Conservation (phyloP, 345 rosid genomes). For the Lepidium didymum region DNA sequence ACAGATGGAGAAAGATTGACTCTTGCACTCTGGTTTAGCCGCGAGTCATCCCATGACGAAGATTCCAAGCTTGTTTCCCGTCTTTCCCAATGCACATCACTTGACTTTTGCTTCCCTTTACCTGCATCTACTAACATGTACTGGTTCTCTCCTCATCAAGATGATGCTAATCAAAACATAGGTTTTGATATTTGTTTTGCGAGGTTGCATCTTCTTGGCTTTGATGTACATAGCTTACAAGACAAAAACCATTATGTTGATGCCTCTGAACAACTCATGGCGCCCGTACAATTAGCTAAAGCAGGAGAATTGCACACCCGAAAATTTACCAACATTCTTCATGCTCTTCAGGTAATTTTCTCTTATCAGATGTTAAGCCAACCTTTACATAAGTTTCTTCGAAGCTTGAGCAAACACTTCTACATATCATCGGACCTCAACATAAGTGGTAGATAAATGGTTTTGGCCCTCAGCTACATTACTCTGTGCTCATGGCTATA, state of each 20-base stretch:
- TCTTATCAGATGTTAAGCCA: background rate
- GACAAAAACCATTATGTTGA: conserved; percentile 26
- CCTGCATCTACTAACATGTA: conserved; percentile 82
- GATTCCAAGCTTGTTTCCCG: conserved; percentile 70
- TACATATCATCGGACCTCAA: background rate
- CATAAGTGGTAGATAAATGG: background rate
- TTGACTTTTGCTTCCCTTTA: conserved; percentile 31
- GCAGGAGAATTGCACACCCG: conserved; percentile 36
- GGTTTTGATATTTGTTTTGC: conserved; percentile 70
- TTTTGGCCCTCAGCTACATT: background rate
- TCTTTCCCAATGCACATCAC: conserved; percentile 36
- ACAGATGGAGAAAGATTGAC: conserved; percentile 80
- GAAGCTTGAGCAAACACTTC: background rate
- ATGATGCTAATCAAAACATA: conserved; percentile 22
- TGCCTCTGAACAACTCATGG: conserved; percentile 36
- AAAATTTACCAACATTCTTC: conserved; percentile 56
- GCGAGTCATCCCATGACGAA: conserved; percentile 69
- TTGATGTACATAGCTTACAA: conserved; percentile 36
- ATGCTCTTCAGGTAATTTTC: conserved; percentile 68
- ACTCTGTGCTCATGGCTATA: background rate
- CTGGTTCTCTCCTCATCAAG: conserved; percentile 51
- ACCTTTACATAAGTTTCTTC: background rate
- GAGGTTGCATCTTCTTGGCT: conserved; percentile 62
- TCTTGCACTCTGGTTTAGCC: conserved; percentile 87
- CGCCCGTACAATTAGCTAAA: conserved; percentile 52